phyloP scores from a whole-genome alignment of 352 stramenopile species.

The Phytophthora pluvialis region DNA sequence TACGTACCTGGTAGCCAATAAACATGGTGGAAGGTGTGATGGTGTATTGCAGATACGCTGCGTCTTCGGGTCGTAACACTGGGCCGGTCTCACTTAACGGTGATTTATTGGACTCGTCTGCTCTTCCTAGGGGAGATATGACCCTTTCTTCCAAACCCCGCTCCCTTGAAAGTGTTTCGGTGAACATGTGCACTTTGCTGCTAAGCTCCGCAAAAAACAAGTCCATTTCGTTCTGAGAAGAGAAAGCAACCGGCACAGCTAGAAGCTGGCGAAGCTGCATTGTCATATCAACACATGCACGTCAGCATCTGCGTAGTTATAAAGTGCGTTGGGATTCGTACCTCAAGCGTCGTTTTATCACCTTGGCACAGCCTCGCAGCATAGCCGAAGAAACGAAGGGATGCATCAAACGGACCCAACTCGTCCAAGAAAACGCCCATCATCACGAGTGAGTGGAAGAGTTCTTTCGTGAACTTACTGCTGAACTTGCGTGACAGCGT shows the following conservation, averaged over 20 bases:
- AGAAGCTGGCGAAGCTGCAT: conserved; percentile 34
- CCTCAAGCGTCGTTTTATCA: conserved; percentile 46
- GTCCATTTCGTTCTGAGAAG: conserved; percentile 33
- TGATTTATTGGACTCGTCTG: not conserved
- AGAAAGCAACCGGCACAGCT: conserved; percentile 41
- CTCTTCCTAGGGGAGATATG: conserved; percentile 28
- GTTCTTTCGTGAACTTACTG: conserved; percentile 51
- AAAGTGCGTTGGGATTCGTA: conserved; percentile 14
- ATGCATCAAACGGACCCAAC: conserved; percentile 53
- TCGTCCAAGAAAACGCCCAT: conserved; percentile 79
- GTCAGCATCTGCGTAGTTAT: not conserved
- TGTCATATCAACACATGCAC: not conserved
- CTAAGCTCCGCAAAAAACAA: conserved; percentile 22
- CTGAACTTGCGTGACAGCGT: conserved; percentile 27
- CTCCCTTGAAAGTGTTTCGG: not conserved
- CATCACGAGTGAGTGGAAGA: conserved; percentile 53
- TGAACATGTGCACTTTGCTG: conserved; percentile 15
- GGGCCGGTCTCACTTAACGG: not conserved
- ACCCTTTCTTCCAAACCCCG: conserved; percentile 18
- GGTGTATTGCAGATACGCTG: conserved; percentile 56
- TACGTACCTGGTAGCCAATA: conserved; percentile 69
- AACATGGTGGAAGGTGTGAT: conserved; percentile 77
- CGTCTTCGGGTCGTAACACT: conserved; percentile 38
- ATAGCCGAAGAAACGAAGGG: conserved; percentile 48
- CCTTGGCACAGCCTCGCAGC: conserved; percentile 41